Base-by-base conservation (phyloP, 345 rosid genomes). In the Boechera stricta region DNA sequence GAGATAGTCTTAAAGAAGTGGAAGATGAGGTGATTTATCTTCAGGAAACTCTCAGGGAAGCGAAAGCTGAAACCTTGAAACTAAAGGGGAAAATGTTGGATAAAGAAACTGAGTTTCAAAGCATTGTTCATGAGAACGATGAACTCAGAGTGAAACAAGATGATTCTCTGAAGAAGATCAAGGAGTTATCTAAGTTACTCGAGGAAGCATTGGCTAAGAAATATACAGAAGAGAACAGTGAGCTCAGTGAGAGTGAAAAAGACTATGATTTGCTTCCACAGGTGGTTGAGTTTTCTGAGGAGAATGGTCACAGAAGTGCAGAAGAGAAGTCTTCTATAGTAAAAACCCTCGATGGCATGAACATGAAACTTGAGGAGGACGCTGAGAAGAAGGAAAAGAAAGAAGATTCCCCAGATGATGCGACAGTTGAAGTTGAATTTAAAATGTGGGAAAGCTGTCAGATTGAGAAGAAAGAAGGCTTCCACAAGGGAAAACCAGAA, bases 391-490 rank as follows among this genome's bases (percentile, higher is more conserved):
- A 54, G 47, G 61, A 32, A 42, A 33, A 10, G 31, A 61, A 62
- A 15, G 66, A 71, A 44, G 53, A 84, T 52, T 51, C 32, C 28
- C 35, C 10, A 56, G 90, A 84, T 32, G 38, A 51, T 59, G 91
- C 87, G 71, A 79, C 97, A 18, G 88, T 85, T 41, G 91, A 86
- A 70, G 84, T 74, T 54, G 93, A 88, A 63, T 83, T 74, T 38
- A 92, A 88, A 82, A 90, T 89, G 98, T 92, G 97, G 97, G 97
- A 94, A 83, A 90, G 97, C 82, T 90, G 90, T 89, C 84, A 86
- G 74, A 85, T 86, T 47, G 97, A 89, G 73, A 92, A 90, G 94
- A 91, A 91, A 85, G 98, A 94, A 72, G 85, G 76, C 61, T 90
- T 88, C 6, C 90, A 84, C 1, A 90, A 82, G 49, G 84, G 86